A percentile compares a stretch with the other conserved stretches of the same genome.
phyloP scores from a whole-genome alignment of 441 rosid genomes.

The Eruca vesicaria region DNA sequence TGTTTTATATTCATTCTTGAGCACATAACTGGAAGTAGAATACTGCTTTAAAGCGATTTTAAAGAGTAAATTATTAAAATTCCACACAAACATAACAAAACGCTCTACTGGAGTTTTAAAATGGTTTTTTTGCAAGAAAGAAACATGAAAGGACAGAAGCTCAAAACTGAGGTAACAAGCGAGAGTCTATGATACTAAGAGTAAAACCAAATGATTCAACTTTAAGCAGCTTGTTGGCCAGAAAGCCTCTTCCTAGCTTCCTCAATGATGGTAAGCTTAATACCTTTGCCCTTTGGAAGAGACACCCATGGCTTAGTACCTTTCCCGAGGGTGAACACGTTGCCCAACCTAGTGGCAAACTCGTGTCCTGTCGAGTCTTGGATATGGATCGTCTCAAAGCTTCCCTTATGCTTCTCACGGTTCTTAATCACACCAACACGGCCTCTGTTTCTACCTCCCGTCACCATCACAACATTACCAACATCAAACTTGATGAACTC shows the following conservation, averaged over 20 bases:
- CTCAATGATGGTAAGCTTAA: slow-evolving; percentile 69
- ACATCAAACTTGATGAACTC: slow-evolving; percentile 82
- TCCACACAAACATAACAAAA: slow-evolving; percentile 45
- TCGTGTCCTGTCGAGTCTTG: slow-evolving; percentile 74
- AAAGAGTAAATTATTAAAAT: slow-evolving; percentile 49
- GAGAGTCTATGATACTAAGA: neutral
- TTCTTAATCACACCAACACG: slow-evolving; percentile 78
- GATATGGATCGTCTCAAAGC: slow-evolving; percentile 74
- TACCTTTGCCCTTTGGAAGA: slow-evolving; percentile 88
- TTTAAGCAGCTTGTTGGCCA: slow-evolving; percentile 47
- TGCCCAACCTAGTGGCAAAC: slow-evolving; percentile 77
- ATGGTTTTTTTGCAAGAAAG: neutral
- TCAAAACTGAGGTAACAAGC: slow-evolving; percentile 15
- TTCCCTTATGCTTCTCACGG: slow-evolving; percentile 82
- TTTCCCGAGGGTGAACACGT: slow-evolving; percentile 74
- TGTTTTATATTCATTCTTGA: neutral
- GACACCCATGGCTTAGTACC: slow-evolving; percentile 80
- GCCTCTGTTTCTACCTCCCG: slow-evolving; percentile 80
- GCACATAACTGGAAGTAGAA: neutral
- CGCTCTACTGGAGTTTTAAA: slow-evolving; percentile 15
- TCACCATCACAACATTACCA: slow-evolving; percentile 83
- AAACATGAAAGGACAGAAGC: neutral
- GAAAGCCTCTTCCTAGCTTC: slow-evolving; percentile 75
- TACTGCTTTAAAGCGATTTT: neutral
- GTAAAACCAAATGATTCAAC: neutral